Evolutionary conservation across 176 grass and related monocot species (phyloP).

Genomic region (Avena eriantha): DNA sequence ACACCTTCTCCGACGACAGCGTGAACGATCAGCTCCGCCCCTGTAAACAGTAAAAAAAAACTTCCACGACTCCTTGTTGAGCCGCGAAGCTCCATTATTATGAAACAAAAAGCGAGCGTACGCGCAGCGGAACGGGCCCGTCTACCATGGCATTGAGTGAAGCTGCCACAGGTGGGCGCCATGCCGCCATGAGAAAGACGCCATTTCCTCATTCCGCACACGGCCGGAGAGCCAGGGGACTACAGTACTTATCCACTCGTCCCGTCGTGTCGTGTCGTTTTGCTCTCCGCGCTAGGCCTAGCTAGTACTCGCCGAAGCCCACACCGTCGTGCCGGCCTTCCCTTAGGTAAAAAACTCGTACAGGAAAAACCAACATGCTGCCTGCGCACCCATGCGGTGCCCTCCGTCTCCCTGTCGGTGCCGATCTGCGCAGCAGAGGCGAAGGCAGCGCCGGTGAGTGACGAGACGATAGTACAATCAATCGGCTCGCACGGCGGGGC

Average conservation of each 20-base stretch:
- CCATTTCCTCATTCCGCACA: constrained; percentile 19
- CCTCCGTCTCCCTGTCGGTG: background rate
- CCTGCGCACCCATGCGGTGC: background rate
- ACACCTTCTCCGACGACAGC: background rate
- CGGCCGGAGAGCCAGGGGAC: background rate
- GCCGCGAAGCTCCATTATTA: background rate
- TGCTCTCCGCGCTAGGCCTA: background rate
- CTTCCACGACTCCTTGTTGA: background rate
- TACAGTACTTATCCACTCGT: background rate
- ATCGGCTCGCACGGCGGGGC: background rate
- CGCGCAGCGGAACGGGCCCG: background rate
- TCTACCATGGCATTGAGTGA: background rate
- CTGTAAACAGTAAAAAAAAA: background rate
- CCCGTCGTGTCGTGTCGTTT: background rate
- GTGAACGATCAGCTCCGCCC: background rate
- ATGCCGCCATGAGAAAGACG: background rate
- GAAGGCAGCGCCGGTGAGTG: background rate
- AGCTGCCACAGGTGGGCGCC: background rate
- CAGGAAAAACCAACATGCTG: background rate
- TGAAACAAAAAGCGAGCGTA: background rate
- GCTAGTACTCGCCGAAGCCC: background rate
- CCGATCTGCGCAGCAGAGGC: background rate
- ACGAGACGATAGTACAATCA: background rate
- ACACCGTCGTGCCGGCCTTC: background rate
- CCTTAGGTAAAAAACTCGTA: background rate